Evolutionary conservation across 768 basidiomycete genomes (phyloP).

Genomic region (Lanmaoa pseudosensibilis): DNA sequence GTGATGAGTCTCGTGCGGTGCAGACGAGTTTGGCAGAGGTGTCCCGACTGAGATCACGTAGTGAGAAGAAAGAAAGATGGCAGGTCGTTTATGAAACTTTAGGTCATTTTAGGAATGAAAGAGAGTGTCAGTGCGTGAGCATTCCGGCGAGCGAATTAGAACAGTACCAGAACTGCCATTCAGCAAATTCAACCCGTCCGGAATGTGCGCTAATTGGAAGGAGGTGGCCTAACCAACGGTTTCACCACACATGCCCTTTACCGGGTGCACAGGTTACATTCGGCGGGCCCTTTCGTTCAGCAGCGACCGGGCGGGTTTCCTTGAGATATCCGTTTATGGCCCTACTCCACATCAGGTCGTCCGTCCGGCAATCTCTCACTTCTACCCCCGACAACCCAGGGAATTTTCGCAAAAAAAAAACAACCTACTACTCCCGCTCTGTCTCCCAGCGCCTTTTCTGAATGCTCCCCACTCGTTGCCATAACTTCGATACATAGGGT

Average conservation of each 20-base stretch:
- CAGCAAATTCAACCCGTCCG: constrained; percentile 4
- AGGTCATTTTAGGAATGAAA: constrained; percentile 34
- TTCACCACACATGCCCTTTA: not conserved
- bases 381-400: not conserved
- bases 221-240: constrained; percentile 1
- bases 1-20: constrained; percentile 29
- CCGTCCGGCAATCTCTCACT: not conserved
- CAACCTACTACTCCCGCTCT: no score
- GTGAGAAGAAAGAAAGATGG: constrained; percentile 24
- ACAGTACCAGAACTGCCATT: not conserved
- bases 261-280: constrained; percentile 16
- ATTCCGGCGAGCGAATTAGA: constrained; percentile 9
- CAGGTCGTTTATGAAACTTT: constrained; percentile 34
- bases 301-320: constrained; percentile 7
- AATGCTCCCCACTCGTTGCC: not conserved
- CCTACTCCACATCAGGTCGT: constrained; percentile 16
- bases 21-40: constrained; percentile 35
- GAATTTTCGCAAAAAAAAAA: not conserved
- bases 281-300: not conserved
- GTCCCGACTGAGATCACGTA: constrained; percentile 28
- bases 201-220: constrained; percentile 17
- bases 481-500: not conserved
- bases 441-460: not conserved
- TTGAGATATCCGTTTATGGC: constrained; percentile 29
- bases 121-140: constrained; percentile 15